phyloP scores from a whole-genome alignment of 2,329 filamentous ascomycete species.

The Tetracladium maxilliforme region DNA sequence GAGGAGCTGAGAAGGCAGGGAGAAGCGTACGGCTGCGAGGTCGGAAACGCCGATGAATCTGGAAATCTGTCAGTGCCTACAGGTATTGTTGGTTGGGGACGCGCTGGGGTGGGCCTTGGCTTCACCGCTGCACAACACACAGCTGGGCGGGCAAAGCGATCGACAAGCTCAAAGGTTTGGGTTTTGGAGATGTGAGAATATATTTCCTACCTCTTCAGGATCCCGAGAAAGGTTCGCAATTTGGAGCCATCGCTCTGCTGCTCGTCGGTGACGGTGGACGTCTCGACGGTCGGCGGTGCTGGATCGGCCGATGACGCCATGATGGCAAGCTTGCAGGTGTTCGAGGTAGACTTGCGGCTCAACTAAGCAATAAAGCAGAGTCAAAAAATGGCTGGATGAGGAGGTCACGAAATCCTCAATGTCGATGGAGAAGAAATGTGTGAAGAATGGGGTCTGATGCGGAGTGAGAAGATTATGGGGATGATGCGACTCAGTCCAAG shows the following conservation, averaged over 20 bases:
- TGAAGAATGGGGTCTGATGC: no score
- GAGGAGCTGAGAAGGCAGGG: constrained; percentile 83
- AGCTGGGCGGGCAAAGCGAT: constrained; percentile 4
- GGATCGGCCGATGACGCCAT: neutral
- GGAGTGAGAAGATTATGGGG: no score
- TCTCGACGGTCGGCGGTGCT: constrained; percentile 11
- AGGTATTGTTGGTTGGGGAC: constrained; percentile 4
- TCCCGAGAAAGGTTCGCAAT: constrained; percentile 75
- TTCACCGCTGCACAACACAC: constrained; percentile 4
- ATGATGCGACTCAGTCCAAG: no score
- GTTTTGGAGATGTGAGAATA: neutral
- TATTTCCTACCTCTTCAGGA: constrained; percentile 64
- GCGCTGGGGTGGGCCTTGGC: constrained; percentile 3
- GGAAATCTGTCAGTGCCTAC: constrained; percentile 5
- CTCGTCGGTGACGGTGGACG: constrained; percentile 28
- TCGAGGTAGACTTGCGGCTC: no score
- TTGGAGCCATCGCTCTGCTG: constrained; percentile 69
- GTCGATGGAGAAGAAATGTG: no score
- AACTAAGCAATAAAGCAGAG: no score
- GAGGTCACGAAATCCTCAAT: no score
- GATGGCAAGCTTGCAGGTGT: no score
- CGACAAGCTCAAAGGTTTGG: neutral
- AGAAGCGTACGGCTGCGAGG: constrained; percentile 91
- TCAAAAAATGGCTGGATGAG: no score
- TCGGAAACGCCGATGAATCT: constrained; percentile 95